Evolutionary conservation across 306 rosid genomes (phyloP).

Genomic region (Malus fusca): DNA sequence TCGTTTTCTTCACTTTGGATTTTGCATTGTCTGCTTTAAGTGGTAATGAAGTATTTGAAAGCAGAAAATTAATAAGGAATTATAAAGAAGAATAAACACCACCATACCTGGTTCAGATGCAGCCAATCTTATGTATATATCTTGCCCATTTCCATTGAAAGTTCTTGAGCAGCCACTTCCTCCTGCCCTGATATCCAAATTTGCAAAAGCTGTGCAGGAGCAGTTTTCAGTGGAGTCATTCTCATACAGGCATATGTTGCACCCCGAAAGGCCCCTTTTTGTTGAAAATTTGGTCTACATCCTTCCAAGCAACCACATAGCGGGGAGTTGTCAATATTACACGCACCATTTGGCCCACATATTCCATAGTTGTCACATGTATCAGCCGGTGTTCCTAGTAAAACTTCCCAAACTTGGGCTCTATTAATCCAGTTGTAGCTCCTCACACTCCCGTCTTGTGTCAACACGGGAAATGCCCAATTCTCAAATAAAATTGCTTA

Average conservation of each 20-base stretch:
- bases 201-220: constrained; percentile 43
- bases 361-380: constrained; percentile 31
- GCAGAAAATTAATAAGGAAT: not conserved
- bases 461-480: constrained; percentile 6
- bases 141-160: not conserved
- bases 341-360: constrained; percentile 39
- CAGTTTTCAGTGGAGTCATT: constrained; percentile 25
- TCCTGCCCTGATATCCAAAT: constrained; percentile 14
- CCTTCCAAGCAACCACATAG: constrained; percentile 42
- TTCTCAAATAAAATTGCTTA: no score
- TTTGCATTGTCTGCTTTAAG: not conserved
- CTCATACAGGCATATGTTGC: constrained; percentile 39
- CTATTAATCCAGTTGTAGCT: constrained; percentile 7
- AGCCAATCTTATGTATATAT: constrained; percentile 2
- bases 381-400: not conserved
- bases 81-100: not conserved
- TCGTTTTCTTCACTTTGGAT: not conserved
- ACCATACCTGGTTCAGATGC: not conserved
- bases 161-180: constrained; percentile 27
- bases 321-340: constrained; percentile 11
- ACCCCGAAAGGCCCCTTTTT: constrained; percentile 6
- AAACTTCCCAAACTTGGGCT: not conserved
- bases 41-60: not conserved
- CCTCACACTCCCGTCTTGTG: not conserved
- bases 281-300: constrained; percentile 19